phyloP scores from a whole-genome alignment of 768 basidiomycete genomes.

The Trametes cinnabarina region DNA sequence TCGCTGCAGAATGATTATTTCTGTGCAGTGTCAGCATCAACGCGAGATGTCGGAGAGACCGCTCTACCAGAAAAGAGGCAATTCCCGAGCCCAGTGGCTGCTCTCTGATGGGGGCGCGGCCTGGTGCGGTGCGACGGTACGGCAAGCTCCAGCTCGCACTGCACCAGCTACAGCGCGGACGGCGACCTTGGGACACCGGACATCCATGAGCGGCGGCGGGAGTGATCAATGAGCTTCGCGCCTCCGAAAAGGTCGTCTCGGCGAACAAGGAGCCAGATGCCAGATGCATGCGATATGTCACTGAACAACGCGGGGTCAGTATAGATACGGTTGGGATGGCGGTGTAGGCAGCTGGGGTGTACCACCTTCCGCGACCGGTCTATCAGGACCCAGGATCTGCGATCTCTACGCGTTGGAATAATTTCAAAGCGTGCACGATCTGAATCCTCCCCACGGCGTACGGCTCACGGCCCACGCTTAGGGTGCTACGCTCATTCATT shows the following conservation, averaged over 20 bases:
- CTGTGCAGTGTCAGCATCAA: too few species aligned
- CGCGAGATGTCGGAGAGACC: too few species aligned
- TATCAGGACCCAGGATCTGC: background rate
- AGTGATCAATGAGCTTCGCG: constrained; percentile 19
- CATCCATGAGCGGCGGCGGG: constrained; percentile 3
- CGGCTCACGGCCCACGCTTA: too few species aligned
- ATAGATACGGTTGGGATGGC: background rate
- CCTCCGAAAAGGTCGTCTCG: constrained; percentile 10
- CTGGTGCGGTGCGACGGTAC: background rate
- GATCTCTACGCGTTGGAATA: background rate
- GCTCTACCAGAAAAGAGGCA: background rate
- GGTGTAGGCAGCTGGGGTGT: constrained; percentile 2
- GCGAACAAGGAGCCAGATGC: constrained; percentile 1
- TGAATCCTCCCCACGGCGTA: too few species aligned
- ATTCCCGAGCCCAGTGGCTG: background rate
- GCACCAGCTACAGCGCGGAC: background rate
- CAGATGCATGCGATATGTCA: too few species aligned
- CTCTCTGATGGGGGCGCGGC: background rate
- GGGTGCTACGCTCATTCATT: too few species aligned
- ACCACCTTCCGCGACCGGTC: constrained; percentile 4
- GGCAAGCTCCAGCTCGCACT: background rate
- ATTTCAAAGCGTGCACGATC: too few species aligned
- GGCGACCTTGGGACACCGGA: too few species aligned
- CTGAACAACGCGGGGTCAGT: too few species aligned
- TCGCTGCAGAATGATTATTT: too few species aligned